Evolutionary conservation across 2,329 filamentous ascomycete species (phyloP).

Genomic region (Alternaria atra): DNA sequence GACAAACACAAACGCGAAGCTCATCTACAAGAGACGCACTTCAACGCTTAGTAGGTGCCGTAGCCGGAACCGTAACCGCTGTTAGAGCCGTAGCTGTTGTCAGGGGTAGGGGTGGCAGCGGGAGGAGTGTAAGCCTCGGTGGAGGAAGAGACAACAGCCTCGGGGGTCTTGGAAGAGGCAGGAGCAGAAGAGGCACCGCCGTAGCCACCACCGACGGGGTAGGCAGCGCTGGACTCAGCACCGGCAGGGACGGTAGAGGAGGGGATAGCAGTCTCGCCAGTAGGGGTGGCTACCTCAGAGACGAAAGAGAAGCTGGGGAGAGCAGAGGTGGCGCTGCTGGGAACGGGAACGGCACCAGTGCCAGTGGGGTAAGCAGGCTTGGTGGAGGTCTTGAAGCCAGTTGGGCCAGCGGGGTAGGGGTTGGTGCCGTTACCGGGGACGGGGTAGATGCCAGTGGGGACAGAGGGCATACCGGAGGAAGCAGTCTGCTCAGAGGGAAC

Average conservation of each 20-base stretch:
- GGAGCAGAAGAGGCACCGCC: slow-evolving; percentile 19
- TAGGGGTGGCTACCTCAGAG: slow-evolving; percentile 31
- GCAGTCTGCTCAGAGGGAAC: slow-evolving; percentile 19
- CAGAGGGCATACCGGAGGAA: slow-evolving; percentile 19
- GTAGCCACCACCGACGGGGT: slow-evolving; percentile 26
- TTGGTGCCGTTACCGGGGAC: slow-evolving; percentile 39
- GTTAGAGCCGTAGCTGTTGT: slow-evolving; percentile 9
- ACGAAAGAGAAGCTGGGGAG: slow-evolving; percentile 38
- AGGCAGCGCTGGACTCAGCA: slow-evolving; percentile 24
- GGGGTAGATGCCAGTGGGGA: slow-evolving; percentile 37
- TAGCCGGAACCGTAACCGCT: slow-evolving; percentile 31
- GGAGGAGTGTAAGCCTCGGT: slow-evolving; percentile 18
- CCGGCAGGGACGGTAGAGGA: slow-evolving; percentile 19
- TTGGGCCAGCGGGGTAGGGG: slow-evolving; percentile 36
- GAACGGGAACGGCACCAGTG: slow-evolving; percentile 25
- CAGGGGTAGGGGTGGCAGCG: slow-evolving; percentile 22
- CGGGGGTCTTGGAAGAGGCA: slow-evolving; percentile 20
- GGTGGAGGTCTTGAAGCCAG: slow-evolving; percentile 46
- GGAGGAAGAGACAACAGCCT: slow-evolving; percentile 12
- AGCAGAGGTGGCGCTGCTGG: slow-evolving; percentile 25
- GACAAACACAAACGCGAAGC: slow-evolving; percentile 28
- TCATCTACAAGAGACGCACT: slow-evolving; percentile 21
- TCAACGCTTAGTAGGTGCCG: slow-evolving; percentile 36
- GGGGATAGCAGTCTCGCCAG: slow-evolving; percentile 20
- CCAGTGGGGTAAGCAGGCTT: slow-evolving; percentile 33